Percentiles rank a stretch among this genome's conserved stretches.
Conservation (phyloP, 192 early-diverging fungal genomes). For the Coemansia asiatica region DNA sequence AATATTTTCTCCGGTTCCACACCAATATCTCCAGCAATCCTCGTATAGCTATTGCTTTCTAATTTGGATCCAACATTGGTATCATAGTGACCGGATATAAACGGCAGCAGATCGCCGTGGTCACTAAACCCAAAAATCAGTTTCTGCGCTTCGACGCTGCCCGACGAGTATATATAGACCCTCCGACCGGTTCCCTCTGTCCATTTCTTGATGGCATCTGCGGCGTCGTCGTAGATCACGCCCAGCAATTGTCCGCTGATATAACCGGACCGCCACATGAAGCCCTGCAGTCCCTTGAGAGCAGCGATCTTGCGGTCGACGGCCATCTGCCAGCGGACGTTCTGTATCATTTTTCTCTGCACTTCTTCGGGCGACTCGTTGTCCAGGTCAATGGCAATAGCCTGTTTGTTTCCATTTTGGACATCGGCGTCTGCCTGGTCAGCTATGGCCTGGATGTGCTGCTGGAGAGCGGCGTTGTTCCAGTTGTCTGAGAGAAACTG, state of each 20-base stretch:
- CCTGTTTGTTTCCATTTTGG: slow-evolving; percentile 1
- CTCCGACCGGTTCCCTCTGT: slow-evolving; percentile 50
- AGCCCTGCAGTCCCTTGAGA: slow-evolving; percentile 90
- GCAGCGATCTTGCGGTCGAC: slow-evolving; percentile 88
- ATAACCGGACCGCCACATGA: slow-evolving; percentile 92
- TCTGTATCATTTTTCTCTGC: slow-evolving; percentile 39
- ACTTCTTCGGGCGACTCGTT: slow-evolving; percentile 15
- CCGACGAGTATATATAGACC: slow-evolving; percentile 96
- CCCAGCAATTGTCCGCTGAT: slow-evolving; percentile 72
- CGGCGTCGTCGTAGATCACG: slow-evolving; percentile 84
- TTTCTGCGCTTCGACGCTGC: slow-evolving; percentile 91
- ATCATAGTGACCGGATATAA: slow-evolving; percentile 88
- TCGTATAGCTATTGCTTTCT: slow-evolving; percentile 65
- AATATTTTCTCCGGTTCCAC: slow-evolving; percentile 58
- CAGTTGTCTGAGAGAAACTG: slow-evolving; percentile 68
- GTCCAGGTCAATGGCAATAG: slow-evolving; percentile 22
- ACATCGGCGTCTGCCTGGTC: slow-evolving; percentile 55
- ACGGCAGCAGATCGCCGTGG: slow-evolving; percentile 73
- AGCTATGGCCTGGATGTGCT: slow-evolving; percentile 56
- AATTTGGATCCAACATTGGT: slow-evolving; percentile 85
- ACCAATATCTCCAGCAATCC: slow-evolving; percentile 73
- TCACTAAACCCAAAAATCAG: slow-evolving; percentile 82
- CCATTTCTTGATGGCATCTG: slow-evolving; percentile 76
- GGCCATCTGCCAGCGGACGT: slow-evolving; percentile 82
- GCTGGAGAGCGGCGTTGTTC: slow-evolving; percentile 44